Evolutionary conservation across 2,329 filamentous ascomycete species (phyloP).

Genomic region (Pyrenophora tritici-repentis): DNA sequence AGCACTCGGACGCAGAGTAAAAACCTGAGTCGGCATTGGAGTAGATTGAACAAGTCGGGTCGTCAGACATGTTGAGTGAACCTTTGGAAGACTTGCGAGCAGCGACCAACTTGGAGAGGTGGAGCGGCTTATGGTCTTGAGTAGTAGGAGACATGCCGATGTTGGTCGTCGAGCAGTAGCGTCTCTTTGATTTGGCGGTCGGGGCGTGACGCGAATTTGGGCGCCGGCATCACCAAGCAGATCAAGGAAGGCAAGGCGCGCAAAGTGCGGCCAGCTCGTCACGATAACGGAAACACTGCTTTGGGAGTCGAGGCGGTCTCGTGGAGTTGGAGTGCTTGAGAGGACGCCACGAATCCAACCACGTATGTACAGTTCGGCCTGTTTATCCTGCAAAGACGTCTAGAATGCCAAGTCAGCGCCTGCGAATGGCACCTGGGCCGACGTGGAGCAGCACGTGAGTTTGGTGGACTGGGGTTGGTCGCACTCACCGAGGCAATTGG

Average conservation of each 20-base stretch:
- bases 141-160: slow-evolving; percentile 24
- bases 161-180: slow-evolving; percentile 1
- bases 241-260: slow-evolving; percentile 9
- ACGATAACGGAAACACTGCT: slow-evolving; percentile 24
- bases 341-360: slow-evolving; percentile 48
- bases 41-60: slow-evolving; percentile 40
- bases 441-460: slow-evolving; percentile 42
- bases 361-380: slow-evolving; percentile 42
- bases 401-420: slow-evolving; percentile 33
- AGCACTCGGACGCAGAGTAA: slow-evolving; percentile 66
- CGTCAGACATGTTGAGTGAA: slow-evolving; percentile 41
- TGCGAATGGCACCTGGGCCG: slow-evolving; percentile 27
- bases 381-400: slow-evolving; percentile 31
- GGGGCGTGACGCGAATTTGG: slow-evolving; percentile 37
- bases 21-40: slow-evolving; percentile 46
- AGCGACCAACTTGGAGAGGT: slow-evolving; percentile 47
- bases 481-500: slow-evolving; percentile 19
- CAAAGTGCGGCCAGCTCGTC: slow-evolving; percentile 22
- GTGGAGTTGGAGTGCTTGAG: slow-evolving; percentile 34
- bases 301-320: slow-evolving; percentile 38
- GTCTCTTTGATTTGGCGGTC: slow-evolving; percentile 16
- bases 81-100: slow-evolving; percentile 44
- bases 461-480: slow-evolving; percentile 27
- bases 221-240: slow-evolving; percentile 43
- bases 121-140: slow-evolving; percentile 49